Evolutionary conservation across 176 grass and related monocot species (phyloP).

Genomic region (Chrysopogon serrulatus): DNA sequence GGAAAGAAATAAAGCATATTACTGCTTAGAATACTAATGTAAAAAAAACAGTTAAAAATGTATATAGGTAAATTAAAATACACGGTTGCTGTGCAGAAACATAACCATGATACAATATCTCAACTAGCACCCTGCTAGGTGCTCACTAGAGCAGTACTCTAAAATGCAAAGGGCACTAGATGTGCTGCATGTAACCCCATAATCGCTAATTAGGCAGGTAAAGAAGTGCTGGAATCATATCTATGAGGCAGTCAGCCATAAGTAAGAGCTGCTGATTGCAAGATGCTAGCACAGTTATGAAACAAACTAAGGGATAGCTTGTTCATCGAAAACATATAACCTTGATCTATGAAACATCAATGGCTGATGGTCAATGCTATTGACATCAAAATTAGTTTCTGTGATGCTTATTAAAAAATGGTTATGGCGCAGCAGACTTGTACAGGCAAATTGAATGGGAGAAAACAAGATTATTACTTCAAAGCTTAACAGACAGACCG

Average conservation of each 20-base stretch:
- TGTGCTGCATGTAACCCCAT: neutral
- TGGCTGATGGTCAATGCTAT: neutral
- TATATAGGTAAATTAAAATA: neutral
- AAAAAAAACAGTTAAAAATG: neutral
- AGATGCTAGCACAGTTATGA: neutral
- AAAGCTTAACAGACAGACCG: neutral
- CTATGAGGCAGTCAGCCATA: neutral
- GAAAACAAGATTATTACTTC: neutral
- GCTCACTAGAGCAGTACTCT: neutral
- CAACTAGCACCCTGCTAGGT: neutral
- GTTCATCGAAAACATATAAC: neutral
- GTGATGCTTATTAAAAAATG: neutral
- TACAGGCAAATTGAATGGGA: neutral
- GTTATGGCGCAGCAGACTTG: neutral
- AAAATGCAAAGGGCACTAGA: neutral
- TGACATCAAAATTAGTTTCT: neutral
- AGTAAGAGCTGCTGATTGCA: neutral
- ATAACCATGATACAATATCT: neutral
- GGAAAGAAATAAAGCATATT: constrained; percentile 13
- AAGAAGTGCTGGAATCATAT: neutral
- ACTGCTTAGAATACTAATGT: neutral
- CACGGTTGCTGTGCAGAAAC: neutral
- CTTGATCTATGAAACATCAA: neutral
- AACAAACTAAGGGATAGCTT: neutral
- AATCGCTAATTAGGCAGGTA: neutral